Evolutionary conservation across 2,329 filamentous ascomycete species (phyloP).

Genomic region (Paecilomyces sp.): DNA sequence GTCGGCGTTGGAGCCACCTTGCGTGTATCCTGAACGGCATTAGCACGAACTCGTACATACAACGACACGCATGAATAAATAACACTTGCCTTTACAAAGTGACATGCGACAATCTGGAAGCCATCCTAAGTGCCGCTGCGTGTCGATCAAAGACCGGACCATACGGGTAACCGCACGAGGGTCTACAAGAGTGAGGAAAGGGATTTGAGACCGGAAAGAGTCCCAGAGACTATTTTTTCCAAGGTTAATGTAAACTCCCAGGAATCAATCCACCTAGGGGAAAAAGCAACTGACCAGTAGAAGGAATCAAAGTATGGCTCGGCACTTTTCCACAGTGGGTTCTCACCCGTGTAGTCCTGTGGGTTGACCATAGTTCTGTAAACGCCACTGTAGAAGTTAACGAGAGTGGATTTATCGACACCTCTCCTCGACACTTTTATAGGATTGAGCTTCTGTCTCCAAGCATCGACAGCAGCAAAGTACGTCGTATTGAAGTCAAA

Average conservation of each 20-base stretch:
- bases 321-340: slow-evolving; percentile 54
- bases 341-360: slow-evolving; percentile 64
- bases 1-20: slow-evolving; percentile 66
- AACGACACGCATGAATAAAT: slow-evolving; percentile 52
- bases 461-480: slow-evolving; percentile 47
- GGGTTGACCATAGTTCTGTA: slow-evolving; percentile 64
- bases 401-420: slow-evolving; percentile 23
- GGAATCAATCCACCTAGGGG: background rate
- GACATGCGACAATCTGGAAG: slow-evolving; percentile 25
- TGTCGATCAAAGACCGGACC: slow-evolving; percentile 22
- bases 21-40: slow-evolving; percentile 47
- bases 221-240: slow-evolving; percentile 49
- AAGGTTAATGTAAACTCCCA: slow-evolving; percentile 15
- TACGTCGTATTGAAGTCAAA: slow-evolving; percentile 54
- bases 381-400: slow-evolving; percentile 59
- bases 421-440: slow-evolving; percentile 27
- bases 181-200: slow-evolving; percentile 21
- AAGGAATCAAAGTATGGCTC: slow-evolving; percentile 67
- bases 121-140: slow-evolving; percentile 23
- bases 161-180: slow-evolving; percentile 17
- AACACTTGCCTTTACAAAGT: slow-evolving; percentile 26
- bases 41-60: background rate
- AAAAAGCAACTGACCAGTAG: slow-evolving; percentile 34
- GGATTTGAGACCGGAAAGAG: slow-evolving; percentile 46
- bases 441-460: slow-evolving; percentile 45